These are phyloP conservation scores for Clonostachys chloroleuca DNA, from an alignment of 2,329 filamentous ascomycete species.

Conservation along the genomic window DNA sequence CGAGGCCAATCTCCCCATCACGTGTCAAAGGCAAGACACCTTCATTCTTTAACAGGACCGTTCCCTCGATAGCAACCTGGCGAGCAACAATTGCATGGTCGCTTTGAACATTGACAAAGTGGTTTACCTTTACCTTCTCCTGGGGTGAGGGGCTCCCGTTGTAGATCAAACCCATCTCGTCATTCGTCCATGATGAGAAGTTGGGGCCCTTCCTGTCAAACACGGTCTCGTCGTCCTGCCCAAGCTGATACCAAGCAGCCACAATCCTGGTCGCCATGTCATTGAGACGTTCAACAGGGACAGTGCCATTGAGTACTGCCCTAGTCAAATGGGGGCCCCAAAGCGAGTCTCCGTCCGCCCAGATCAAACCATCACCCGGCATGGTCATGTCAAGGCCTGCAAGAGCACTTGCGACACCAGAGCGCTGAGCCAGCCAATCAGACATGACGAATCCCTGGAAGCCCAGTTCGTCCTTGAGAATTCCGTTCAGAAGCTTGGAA, in stretches of 20 bases:
- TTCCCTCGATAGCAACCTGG: conserved; percentile 51
- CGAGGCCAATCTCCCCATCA: conserved; percentile 15
- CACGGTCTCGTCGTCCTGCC: conserved; percentile 65
- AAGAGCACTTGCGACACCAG: conserved; percentile 50
- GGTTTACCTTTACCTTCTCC: conserved; percentile 49
- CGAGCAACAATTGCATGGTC: conserved; percentile 46
- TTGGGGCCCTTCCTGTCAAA: conserved; percentile 61
- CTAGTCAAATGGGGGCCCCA: conserved; percentile 77
- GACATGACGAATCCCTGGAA: conserved; percentile 68
- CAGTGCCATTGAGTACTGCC: conserved; percentile 74
- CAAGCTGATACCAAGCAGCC: conserved; percentile 84
- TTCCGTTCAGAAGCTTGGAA: conserved; percentile 58
- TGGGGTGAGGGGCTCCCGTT: conserved; percentile 40
- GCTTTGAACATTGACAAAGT: conserved; percentile 60
- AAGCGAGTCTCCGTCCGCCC: conserved; percentile 64
- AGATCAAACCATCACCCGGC: conserved; percentile 66
- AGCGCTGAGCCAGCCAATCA: conserved; percentile 60
- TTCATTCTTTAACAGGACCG: conserved; percentile 58
- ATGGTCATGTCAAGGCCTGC: conserved; percentile 65
- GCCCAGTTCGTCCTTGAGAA: conserved; percentile 68
- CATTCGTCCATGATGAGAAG: conserved; percentile 70
- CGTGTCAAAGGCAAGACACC: conserved; percentile 44
- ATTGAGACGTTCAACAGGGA: conserved; percentile 75
- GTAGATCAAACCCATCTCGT: conserved; percentile 48
- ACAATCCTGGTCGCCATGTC: conserved; percentile 88